phyloP scores from a whole-genome alignment of 139 green algal species.

The Micromonas pusilla region DNA sequence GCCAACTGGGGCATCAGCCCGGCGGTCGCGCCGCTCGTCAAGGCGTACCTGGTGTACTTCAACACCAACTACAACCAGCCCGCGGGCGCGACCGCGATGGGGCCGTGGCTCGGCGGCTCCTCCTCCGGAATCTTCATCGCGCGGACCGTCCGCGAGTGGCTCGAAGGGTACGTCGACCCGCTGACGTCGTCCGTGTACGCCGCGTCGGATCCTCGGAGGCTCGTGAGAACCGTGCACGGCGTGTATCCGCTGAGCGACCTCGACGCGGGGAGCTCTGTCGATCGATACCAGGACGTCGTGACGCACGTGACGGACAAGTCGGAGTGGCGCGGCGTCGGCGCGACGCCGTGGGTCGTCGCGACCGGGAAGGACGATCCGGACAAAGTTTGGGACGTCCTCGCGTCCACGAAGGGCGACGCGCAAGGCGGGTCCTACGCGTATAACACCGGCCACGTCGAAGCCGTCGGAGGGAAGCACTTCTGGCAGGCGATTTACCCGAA shows the following conservation, averaged over 20 bases:
- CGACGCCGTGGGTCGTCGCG: neutral
- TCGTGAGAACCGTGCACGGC: too few species aligned
- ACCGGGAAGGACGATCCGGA: neutral
- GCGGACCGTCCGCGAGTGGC: conserved; percentile 4
- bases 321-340: neutral
- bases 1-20: neutral
- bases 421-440: neutral
- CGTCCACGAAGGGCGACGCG: neutral
- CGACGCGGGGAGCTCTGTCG: neutral
- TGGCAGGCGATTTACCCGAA: neutral
- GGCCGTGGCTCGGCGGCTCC: neutral
- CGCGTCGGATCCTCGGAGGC: neutral
- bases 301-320: neutral
- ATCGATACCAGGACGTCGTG: too few species aligned
- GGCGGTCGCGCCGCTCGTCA: neutral
- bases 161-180: conserved; percentile 7
- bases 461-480: neutral
- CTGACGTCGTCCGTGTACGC: neutral
- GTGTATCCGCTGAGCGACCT: too few species aligned
- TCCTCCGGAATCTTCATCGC: neutral
- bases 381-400: neutral
- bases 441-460: neutral
- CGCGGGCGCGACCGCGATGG: neutral
- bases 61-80: neutral
- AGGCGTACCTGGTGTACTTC: neutral